A percentile compares a stretch with the other conserved stretches of the same genome.
phyloP scores from a whole-genome alignment of 805 yeast species.

The Ogataea nakhonphanomensis region DNA sequence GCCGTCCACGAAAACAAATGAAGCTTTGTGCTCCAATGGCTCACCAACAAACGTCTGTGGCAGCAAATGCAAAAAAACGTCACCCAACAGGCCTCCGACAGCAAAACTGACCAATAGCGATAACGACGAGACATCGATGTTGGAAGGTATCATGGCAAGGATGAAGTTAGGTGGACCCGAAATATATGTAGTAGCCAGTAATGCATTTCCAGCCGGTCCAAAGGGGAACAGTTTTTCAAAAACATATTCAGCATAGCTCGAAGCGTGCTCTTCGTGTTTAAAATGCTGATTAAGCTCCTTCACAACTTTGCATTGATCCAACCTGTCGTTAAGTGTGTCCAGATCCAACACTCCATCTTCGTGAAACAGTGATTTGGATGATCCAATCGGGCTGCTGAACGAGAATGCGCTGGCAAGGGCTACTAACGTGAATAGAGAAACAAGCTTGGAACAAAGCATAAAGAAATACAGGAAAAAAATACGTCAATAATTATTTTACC shows the following conservation, averaged over 20 bases:
- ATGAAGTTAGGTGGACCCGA: conserved; percentile 63
- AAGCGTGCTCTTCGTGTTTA: conserved; percentile 8
- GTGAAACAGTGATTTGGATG: conserved; percentile 23
- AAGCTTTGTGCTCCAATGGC: conserved; percentile 37
- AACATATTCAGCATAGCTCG: conserved; percentile 34
- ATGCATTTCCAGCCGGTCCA: conserved; percentile 59
- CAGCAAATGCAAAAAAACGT: conserved; percentile 65
- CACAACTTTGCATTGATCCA: conserved; percentile 39
- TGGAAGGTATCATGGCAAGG: conserved; percentile 53
- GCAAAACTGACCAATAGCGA: conserved; percentile 66
- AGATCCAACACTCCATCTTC: conserved; percentile 43
- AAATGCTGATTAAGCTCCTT: conserved; percentile 32
- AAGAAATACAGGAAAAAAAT: conserved; percentile 3
- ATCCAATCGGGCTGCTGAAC: background rate
- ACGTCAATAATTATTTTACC: background rate
- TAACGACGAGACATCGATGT: conserved; percentile 48
- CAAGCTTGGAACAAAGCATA: conserved; percentile 6
- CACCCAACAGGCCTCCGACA: conserved; percentile 73
- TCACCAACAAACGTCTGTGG: conserved; percentile 67
- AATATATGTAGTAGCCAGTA: conserved; percentile 60
- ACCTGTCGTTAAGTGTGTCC: conserved; percentile 30
- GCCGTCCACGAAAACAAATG: conserved; percentile 50
- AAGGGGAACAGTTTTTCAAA: conserved; percentile 46
- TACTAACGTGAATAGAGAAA: conserved; percentile 2
- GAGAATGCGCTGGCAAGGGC: conserved; percentile 1